A percentile compares a stretch with the other conserved stretches of the same genome.
Evolutionary conservation across 495 filamentous ascomycete genomes (phyloP).

Genomic region (Hyaloscypha bicolor): DNA sequence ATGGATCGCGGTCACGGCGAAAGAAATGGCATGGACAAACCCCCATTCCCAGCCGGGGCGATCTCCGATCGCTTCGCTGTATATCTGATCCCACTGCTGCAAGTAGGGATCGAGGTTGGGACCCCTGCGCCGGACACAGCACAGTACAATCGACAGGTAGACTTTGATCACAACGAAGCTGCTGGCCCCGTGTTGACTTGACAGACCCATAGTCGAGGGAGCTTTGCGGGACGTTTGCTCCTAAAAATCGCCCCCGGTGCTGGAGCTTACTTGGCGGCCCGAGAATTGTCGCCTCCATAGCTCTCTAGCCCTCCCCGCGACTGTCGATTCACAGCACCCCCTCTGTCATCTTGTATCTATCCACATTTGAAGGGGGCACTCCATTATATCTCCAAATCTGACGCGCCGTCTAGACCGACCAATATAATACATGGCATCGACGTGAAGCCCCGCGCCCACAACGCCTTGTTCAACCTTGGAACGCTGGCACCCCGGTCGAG

Average conservation of each 20-base stretch:
- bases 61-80: neutral
- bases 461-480: neutral
- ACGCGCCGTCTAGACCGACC: neutral
- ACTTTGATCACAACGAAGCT: neutral
- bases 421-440: neutral
- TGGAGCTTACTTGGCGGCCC: neutral
- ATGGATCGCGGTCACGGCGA: neutral
- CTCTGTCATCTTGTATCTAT: neutral
- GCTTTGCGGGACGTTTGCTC: neutral
- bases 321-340: neutral
- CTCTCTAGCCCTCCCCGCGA: neutral
- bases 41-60: neutral
- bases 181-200: neutral
- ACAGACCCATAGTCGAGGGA: neutral
- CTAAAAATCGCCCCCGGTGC: neutral
- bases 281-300: no score
- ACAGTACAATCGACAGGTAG: neutral
- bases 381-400: neutral
- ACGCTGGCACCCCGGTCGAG: neutral
- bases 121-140: neutral
- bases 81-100: neutral
- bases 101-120: neutral
- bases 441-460: neutral
- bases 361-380: neutral
- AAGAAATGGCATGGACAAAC: neutral